A percentile compares a stretch with the other conserved stretches of the same genome.
phyloP scores from a whole-genome alignment of 192 early-diverging fungal genomes.

The Backusella tarrabulga region DNA sequence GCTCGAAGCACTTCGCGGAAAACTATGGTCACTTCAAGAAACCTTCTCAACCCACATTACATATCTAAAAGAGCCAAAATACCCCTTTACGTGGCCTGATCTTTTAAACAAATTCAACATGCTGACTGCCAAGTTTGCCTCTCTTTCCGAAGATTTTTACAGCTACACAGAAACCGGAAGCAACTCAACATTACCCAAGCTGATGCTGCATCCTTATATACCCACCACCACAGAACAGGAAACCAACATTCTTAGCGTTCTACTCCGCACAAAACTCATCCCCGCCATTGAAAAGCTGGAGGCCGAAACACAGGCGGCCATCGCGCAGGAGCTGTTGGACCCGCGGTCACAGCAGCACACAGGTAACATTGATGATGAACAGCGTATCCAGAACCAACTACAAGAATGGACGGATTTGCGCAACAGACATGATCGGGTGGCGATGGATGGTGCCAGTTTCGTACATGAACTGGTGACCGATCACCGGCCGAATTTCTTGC shows the following conservation, averaged over 20 bases:
- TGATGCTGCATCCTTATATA: conserved; percentile 35
- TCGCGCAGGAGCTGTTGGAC: conserved; percentile 22
- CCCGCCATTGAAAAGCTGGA: conserved; percentile 40
- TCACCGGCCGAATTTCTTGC: conserved; percentile 14
- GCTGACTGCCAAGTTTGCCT: conserved; percentile 40
- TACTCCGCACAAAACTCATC: conserved; percentile 41
- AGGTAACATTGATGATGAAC: conserved; percentile 20
- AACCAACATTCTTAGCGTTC: conserved; percentile 32
- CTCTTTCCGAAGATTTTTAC: conserved; percentile 40
- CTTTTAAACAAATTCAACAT: conserved; percentile 45
- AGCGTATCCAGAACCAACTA: conserved; percentile 10
- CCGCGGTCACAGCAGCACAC: background rate
- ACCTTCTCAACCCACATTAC: conserved; percentile 37
- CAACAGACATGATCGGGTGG: conserved; percentile 32
- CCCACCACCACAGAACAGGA: conserved; percentile 37
- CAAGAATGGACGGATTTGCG: conserved; percentile 24
- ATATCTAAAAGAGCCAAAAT: conserved; percentile 38
- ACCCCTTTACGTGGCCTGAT: conserved; percentile 40
- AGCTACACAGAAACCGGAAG: conserved; percentile 28
- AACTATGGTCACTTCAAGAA: conserved; percentile 38
- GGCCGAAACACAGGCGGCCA: conserved; percentile 23
- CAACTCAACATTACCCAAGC: conserved; percentile 30
- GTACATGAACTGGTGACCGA: conserved; percentile 19
- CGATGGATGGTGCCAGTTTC: conserved; percentile 8
- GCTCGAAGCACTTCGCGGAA: conserved; percentile 32